phyloP scores from a whole-genome alignment of 768 basidiomycete genomes.

The Antrodiella citrinella region DNA sequence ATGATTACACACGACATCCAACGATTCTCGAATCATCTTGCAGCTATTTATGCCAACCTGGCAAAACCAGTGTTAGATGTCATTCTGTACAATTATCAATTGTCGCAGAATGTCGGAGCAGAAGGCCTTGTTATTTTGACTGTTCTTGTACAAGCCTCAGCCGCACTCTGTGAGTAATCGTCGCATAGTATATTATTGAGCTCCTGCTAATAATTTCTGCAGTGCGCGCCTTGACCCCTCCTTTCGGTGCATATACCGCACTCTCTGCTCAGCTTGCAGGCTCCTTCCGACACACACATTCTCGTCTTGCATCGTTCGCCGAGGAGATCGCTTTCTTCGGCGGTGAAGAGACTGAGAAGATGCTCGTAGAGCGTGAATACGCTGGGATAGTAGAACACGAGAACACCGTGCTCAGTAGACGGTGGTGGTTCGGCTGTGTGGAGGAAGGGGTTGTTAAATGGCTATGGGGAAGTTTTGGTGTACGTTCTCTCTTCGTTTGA shows the following conservation, averaged over 20 bases:
- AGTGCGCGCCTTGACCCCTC: conserved; percentile 87
- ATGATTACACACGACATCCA: conserved; percentile 97
- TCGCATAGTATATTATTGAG: neutral
- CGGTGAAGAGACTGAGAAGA: conserved; percentile 86
- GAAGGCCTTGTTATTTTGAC: conserved; percentile 84
- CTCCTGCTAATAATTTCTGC: conserved; percentile 3
- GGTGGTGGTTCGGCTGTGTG: conserved; percentile 85
- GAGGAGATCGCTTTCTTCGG: conserved; percentile 87
- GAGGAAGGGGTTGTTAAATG: conserved; percentile 97
- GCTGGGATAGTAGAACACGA: conserved; percentile 80
- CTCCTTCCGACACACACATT: conserved; percentile 85
- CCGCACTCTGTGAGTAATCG: conserved; percentile 62
- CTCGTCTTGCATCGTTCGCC: conserved; percentile 79
- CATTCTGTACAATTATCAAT: conserved; percentile 92
- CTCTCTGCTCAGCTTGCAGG: conserved; percentile 85
- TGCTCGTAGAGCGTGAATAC: conserved; percentile 84
- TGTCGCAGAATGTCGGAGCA: conserved; percentile 90
- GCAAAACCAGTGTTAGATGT: conserved; percentile 92
- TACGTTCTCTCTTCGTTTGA: conserved; percentile 28
- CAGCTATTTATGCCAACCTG: conserved; percentile 89
- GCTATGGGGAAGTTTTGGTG: conserved; percentile 93
- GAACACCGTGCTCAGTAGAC: conserved; percentile 65
- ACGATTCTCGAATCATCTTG: conserved; percentile 82
- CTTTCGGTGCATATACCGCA: conserved; percentile 88
- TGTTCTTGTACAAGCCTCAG: conserved; percentile 75